Evolutionary conservation across 1,284 basidiomycete genomes (phyloP).

Genomic region (Hypsizygus ulmarius): DNA sequence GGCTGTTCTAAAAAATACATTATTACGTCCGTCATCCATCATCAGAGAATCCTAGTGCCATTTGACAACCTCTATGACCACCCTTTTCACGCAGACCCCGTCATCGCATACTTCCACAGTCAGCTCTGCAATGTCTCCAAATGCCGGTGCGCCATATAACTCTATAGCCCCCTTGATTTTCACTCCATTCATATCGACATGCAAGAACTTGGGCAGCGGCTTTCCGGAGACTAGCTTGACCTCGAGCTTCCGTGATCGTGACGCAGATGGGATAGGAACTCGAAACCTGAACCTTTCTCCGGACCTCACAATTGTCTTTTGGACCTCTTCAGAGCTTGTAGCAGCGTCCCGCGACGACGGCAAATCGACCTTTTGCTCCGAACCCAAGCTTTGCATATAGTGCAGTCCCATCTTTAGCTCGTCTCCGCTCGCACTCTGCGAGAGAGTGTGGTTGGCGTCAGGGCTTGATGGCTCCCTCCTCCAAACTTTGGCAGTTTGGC

Average conservation of each 20-base stretch:
- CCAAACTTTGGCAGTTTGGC: conserved; percentile 65
- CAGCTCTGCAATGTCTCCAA: conserved; percentile 53
- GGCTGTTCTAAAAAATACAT: conserved; percentile 4
- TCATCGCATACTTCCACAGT: conserved; percentile 55
- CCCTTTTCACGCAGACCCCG: conserved; percentile 51
- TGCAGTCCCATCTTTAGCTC: conserved; percentile 64
- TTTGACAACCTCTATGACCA: conserved; percentile 58
- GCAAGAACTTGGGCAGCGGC: conserved; percentile 56
- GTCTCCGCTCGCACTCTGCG: conserved; percentile 44
- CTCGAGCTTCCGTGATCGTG: conserved; percentile 35
- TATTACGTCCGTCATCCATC: conserved; percentile 1
- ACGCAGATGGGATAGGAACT: conserved; percentile 37
- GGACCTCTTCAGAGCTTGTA: conserved; percentile 24
- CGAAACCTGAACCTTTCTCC: conserved; percentile 64
- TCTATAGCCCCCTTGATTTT: conserved; percentile 45
- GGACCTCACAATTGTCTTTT: conserved; percentile 51
- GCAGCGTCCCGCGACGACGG: conserved; percentile 2
- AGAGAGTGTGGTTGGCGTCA: conserved; percentile 24
- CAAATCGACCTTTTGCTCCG: conserved; percentile 26
- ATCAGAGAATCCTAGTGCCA: conserved; percentile 30
- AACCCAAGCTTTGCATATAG: conserved; percentile 67
- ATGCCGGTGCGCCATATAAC: conserved; percentile 52
- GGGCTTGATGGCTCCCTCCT: conserved; percentile 25
- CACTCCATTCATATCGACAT: conserved; percentile 44
- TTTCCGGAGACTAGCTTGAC: conserved; percentile 52